Base-by-base conservation (phyloP, 225 moss, liverwort and hornwort species). In the Thuidium tamariscinum region DNA sequence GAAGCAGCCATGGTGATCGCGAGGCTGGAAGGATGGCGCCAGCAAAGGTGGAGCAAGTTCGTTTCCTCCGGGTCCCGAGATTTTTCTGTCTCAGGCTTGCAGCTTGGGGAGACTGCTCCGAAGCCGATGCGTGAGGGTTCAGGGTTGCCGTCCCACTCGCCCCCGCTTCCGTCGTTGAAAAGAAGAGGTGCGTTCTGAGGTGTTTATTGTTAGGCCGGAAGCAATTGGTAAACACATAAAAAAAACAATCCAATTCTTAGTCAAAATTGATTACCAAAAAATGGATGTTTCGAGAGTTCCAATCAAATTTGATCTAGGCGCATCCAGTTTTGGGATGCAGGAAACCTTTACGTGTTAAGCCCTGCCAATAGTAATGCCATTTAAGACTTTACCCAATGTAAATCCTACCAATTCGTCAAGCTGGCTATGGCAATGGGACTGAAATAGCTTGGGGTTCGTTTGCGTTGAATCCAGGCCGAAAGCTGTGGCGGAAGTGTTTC, bases 401-500 rank as follows among this genome's bases (percentile, higher is more conserved):
- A 10, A 37, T 26, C 37, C 37, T 77, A 37, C 26, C 37, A 37
- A 26, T 16, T 55, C 26, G 55, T 16, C 49, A 36, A 62, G 49
- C 36, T 81, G 48, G 17, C 17, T 74, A 60, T 27, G 64, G 49
- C 56, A 51, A 61, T 77, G 62, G 62, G 75, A 81, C 66, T 81
- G 25, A 81, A n/a, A 7, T n/a, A 36, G 81, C 64, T 81, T 64
- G 69, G 77, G 61, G 52, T 25, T 85, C 56, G 82, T 72, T 64
- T 62, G 83, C 41, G 22, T 52, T 67, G 73, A 26, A 71, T 87
- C 80, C 74, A 72, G 84, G 74, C 65, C 79, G 81, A 82, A 83
- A 71, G 65, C 67, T 89, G 52, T 88, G 92, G 89, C 89, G 91
- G 63, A 81, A 89, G 57, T 92, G 87, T 87, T 92, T 86, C 78